Base-by-base conservation (phyloP, 441 rosid species). In the Cnidoscolus chayamansa region DNA sequence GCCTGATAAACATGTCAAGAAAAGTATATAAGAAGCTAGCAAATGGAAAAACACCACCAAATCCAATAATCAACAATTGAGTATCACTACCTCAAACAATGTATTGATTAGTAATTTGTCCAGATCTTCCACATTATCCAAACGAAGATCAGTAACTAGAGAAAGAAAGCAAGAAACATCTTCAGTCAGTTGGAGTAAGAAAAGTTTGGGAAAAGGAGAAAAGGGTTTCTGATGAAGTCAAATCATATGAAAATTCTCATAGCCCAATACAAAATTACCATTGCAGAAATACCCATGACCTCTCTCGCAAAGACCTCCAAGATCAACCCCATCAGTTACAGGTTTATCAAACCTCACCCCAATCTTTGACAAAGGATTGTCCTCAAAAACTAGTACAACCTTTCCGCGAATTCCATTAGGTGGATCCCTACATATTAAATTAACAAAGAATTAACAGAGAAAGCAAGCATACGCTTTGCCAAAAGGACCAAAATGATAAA, bases 271-370 rank as follows among this genome's bases (percentile, higher is more conserved):
- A 56, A 16, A 74, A 77, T 81, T 86, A 90, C 95, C 92, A 71
- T 81, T 84, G 81, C 95, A 90, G 80, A 88, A 90, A 74, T 82
- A 88, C 64, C 95, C 95, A 75, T 82, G 78, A 63, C 92, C 91
- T 51, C 35, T 71, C 80, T 88, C 92, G 71, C 93, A 88, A 6
- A 37, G 77, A 72, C 84, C 87, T 72, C 93, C 92, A 70, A 88
- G 92, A 82, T 90, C 92, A 59, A 90, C 95, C 3, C 95, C 95
- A 55, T 88, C 95, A 49, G 82, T 77, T 67, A 90, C 66, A 43
- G 81, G 82, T 79, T 88, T 88, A 74, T 90, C 95, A 84, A 88
- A 90, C 74, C 81, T 86, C 65, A 88, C 87, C 32, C 95, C 95
- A 74, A 90, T 77, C 81, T 90, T 90, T 65, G 95, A 85, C 55